These are phyloP conservation scores for Penicillium salamii DNA, from an alignment of 495 filamentous ascomycete species.

Conservation along the genomic window DNA sequence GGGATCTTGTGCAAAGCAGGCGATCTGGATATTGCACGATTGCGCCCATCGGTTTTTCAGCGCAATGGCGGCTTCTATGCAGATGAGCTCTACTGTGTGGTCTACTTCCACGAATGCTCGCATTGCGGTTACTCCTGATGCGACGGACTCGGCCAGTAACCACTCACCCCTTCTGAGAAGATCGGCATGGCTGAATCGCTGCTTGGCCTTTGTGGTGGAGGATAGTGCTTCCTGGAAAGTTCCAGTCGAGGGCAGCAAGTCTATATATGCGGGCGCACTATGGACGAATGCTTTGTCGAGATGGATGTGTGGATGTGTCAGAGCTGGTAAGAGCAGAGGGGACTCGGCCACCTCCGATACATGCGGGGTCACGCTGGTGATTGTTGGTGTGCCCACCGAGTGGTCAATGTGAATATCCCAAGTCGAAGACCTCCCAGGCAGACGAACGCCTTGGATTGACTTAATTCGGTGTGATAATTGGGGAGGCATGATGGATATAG, in stretches of 20 bases:
- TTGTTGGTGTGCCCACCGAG: conserved; percentile 12
- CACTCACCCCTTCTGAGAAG: conserved; percentile 60
- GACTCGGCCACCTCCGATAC: conserved; percentile 6
- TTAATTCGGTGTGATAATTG: conserved; percentile 17
- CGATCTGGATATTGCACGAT: conserved; percentile 63
- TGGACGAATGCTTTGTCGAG: conserved; percentile 74
- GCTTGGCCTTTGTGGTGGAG: conserved; percentile 60
- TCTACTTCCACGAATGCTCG: conserved; percentile 76
- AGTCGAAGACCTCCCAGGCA: conserved; percentile 32
- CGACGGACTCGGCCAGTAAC: conserved; percentile 65
- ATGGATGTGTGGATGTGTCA: conserved; percentile 76
- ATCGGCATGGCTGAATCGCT: conserved; percentile 56
- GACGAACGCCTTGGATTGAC: conserved; percentile 34
- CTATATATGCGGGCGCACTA: conserved; percentile 52
- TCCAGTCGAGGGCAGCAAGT: conserved; percentile 57
- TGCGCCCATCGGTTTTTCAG: conserved; percentile 57
- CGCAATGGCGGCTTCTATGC: conserved; percentile 54
- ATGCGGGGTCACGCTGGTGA: conserved; percentile 38
- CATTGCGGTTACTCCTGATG: conserved; percentile 67
- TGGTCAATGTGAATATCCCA: conserved; percentile 44
- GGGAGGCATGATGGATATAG: conserved; percentile 20
- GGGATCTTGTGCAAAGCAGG: conserved; percentile 69
- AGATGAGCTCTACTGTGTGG: conserved; percentile 53
- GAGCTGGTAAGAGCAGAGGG: conserved; percentile 44
- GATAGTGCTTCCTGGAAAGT: conserved; percentile 65